phyloP scores from a whole-genome alignment of 108 stramenopile species.

The Skeletonema menzelii region DNA sequence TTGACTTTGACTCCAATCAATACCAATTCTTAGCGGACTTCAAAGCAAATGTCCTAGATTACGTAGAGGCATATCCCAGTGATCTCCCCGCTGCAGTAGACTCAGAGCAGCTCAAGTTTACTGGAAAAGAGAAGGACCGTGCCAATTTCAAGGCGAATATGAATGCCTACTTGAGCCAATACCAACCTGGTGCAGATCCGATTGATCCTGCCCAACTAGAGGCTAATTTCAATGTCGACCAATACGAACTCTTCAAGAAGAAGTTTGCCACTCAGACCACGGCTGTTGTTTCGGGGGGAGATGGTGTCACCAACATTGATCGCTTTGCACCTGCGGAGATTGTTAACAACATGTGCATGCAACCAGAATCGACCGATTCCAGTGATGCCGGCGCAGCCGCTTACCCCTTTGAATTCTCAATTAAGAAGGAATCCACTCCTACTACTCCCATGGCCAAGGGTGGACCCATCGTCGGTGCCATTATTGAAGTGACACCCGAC shows the following conservation, averaged over 20 bases:
- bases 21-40: slow-evolving; percentile 66
- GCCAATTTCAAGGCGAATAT: slow-evolving; percentile 75
- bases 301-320: slow-evolving; percentile 50
- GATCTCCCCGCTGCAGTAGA: slow-evolving; percentile 76
- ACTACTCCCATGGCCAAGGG: slow-evolving; percentile 48
- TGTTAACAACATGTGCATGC: slow-evolving; percentile 52
- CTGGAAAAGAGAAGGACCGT: slow-evolving; percentile 84
- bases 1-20: slow-evolving; percentile 39
- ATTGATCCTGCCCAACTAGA: slow-evolving; percentile 64
- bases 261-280: slow-evolving; percentile 83
- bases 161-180: slow-evolving; percentile 77
- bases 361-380: slow-evolving; percentile 50
- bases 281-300: slow-evolving; percentile 75
- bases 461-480: slow-evolving; percentile 77
- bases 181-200: slow-evolving; percentile 68
- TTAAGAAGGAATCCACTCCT: slow-evolving; percentile 38
- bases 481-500: slow-evolving; percentile 77
- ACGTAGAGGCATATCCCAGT: slow-evolving; percentile 65
- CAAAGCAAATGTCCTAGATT: slow-evolving; percentile 70
- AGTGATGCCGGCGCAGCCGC: slow-evolving; percentile 7
- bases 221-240: slow-evolving; percentile 67
- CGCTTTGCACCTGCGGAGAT: slow-evolving; percentile 73
- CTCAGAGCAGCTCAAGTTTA: slow-evolving; percentile 61
- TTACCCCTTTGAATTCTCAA: slow-evolving; percentile 69
- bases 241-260: slow-evolving; percentile 78